Base-by-base conservation (phyloP, 2,329 filamentous ascomycete species). In the Neofusicoccum umdonicola region DNA sequence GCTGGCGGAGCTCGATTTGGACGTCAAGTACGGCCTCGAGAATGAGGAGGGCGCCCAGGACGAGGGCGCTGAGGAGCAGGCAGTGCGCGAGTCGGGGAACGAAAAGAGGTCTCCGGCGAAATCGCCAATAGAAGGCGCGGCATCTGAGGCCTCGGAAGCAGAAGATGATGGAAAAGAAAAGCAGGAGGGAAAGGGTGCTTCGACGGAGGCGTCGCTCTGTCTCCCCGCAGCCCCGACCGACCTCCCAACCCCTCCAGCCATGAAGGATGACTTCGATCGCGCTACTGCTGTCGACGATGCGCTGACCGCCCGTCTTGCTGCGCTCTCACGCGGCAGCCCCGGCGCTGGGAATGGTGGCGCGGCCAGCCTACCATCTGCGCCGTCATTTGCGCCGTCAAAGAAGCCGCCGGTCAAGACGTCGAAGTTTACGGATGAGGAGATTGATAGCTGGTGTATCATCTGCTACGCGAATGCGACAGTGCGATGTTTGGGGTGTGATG, bases 381-480 rank as follows among this genome's bases (percentile, higher is more conserved):
- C 82, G 2, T 81, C 77, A 0, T 78, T 79, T 51, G 68, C 76
- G 2, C 81, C 80, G 3, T 69, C 75, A 1, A 69, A 73, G 39
- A 79, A 76, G 51, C 74, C 75, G 9, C 63, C 58, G 54, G 58
- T 66, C 65, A 39, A 60, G 67, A 37, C 72, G 69, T 66, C 65
- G 6, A 74, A 72, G 54, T 80, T 77, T 72, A 86, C 88, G 0
- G 89, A 93, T 69, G 88, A 89, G 39, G 90, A 94, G 70, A 83
- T 89, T 67, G 87, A 89, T 47, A 86, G 84, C 1, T 96, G 91
- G 91, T 96, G 92, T 74, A 85, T 88, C 37, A 92, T 95, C 9
- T 96, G 92, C 73, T 87, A 90, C 52, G 90, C 92, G 65, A 90
- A 95, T 71, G 91, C 89, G 0, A 87, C 87, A 3, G 78, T 95